Evolutionary conservation across 2,329 filamentous ascomycete species (phyloP).

Genomic region (Aspergillus aculeatinus): DNA sequence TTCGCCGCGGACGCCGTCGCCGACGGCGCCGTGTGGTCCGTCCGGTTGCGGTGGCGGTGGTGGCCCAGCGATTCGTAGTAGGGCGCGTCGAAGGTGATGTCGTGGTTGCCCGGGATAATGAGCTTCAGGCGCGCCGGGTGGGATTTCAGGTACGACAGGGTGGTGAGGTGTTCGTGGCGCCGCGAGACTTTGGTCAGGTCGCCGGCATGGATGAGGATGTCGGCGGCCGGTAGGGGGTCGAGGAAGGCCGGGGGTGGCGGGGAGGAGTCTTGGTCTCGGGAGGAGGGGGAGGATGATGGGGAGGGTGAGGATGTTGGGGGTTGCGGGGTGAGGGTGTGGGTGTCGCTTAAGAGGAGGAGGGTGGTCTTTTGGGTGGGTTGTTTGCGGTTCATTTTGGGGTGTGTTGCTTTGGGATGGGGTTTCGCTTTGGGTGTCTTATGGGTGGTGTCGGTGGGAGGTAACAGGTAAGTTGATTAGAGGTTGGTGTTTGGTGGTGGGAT

Average conservation of each 20-base stretch:
- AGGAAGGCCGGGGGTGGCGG: constrained; percentile 25
- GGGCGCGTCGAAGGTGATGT: constrained; percentile 55
- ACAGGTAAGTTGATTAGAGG: no score
- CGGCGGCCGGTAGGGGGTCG: constrained; percentile 49
- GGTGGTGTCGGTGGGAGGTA: no score
- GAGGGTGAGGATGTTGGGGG: constrained; percentile 27
- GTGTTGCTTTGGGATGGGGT: no score
- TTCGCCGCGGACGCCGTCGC: constrained; percentile 20
- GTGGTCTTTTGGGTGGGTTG: constrained; percentile 37
- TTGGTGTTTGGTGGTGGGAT: no score
- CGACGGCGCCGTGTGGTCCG: constrained; percentile 10
- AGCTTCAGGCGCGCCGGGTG: constrained; percentile 59
- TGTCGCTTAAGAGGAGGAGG: constrained; percentile 46
- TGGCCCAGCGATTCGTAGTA: constrained; percentile 44
- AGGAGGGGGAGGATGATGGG: constrained; percentile 31
- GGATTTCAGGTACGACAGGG: constrained; percentile 48
- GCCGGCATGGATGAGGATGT: constrained; percentile 59
- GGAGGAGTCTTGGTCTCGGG: constrained; percentile 22
- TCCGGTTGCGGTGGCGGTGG: constrained; percentile 27
- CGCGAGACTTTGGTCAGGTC: constrained; percentile 57
- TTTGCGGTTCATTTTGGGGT: background rate
- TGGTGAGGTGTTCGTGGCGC: constrained; percentile 47
- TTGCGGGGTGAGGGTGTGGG: constrained; percentile 35
- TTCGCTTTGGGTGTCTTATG: no score
- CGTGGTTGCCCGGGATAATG: constrained; percentile 64